Evolutionary conservation across 495 filamentous ascomycete species (phyloP), one percentile per base, ranked within the genome.

Genomic region (Bathelium albidoporum): DNA sequence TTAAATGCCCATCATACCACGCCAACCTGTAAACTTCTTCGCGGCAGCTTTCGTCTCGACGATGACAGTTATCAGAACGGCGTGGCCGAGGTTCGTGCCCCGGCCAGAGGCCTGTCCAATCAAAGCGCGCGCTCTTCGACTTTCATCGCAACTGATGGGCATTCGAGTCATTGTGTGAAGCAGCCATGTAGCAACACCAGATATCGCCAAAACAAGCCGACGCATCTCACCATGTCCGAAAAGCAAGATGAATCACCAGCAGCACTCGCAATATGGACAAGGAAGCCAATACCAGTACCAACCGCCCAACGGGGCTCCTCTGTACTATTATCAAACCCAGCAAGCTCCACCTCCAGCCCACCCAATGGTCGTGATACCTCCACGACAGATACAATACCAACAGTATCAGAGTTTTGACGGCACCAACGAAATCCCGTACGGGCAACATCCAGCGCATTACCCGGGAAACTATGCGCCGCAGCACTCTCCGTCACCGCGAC

Each of bases 371-470:
- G 58, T 60, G 16, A 60, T 60, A 11, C 58, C 58, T 20, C 28
- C 14, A 10, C 58, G 58, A 9, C 49, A 55, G 16, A 28, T 68
- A 36, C 58, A 60, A 34, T 32, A 65, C 41, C 62, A 62, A 20
- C 67, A 68, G 14, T 63, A 68, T 20, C 66, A 67, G 28, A 65
- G 59, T 16, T 55, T 29, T 29, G 49, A 55, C 29, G 49, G 49
- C 24, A 55, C 49, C 11, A 55, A 29, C 24, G 49, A 55, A 16
- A 2, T 31, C 43, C 49, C 16, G 1, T 64, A 31, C 62, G 20
- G 41, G 16, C 62, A 64, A 43, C 61, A 63, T 24, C 28, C 62
- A 5, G 36, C 53, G 9, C n/a, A 20, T 5, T 39, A 64, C 9
- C 43, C 59, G 32, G 12, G 28, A 44, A 32, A 45, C n/a, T 29